Evolutionary conservation across 2,329 filamentous ascomycete species (phyloP), one percentile per base, ranked within the genome.

Genomic region (Stromatinia cepivora): DNA sequence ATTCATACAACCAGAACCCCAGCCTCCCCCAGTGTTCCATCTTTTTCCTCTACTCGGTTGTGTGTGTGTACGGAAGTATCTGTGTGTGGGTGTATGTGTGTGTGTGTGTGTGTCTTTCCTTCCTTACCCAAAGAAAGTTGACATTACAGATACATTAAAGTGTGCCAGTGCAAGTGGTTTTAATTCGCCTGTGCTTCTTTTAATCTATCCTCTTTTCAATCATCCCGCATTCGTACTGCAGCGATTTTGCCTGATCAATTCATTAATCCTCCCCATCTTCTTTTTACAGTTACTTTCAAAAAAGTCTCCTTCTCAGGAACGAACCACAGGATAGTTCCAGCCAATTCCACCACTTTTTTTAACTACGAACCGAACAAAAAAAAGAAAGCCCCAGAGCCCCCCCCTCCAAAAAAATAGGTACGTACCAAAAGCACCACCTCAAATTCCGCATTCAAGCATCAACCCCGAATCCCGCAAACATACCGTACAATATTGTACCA

Each of bases 161-260:
- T 52, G 22, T 56, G 9, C 53, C 52, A 53, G 53, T 56, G 11
- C 53, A 22, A 25, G 56, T 57, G 70, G 58, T 56, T 59, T 39
- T 72, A 71, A 67, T 69, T 71, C 71, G 72, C 72, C 71, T 74
- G 73, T 73, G 70, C 59, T 70, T 73, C 70, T 71, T 31, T 74
- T 70, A 75, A 74, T 72, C 75, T 76, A 76, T 77, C 71, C 73
- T 77, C 71, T 72, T 77, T 77, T 75, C 74, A 77, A 10, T 72
- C 75, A 74, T 75, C 74, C 74, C 74, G 73, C 74, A 73, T 72
- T 72, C 72, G 71, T 72, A 69, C 73, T 71, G 72, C 73, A 70
- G 61, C 70, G 70, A 76, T 75, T 75, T 77, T 76, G 71, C 74
- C 75, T 74, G 76, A 78, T 77, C 75, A 77, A 76, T 76, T 70